phyloP scores from a whole-genome alignment of 768 basidiomycete genomes.

The Dictyophora rubrovolvata region DNA sequence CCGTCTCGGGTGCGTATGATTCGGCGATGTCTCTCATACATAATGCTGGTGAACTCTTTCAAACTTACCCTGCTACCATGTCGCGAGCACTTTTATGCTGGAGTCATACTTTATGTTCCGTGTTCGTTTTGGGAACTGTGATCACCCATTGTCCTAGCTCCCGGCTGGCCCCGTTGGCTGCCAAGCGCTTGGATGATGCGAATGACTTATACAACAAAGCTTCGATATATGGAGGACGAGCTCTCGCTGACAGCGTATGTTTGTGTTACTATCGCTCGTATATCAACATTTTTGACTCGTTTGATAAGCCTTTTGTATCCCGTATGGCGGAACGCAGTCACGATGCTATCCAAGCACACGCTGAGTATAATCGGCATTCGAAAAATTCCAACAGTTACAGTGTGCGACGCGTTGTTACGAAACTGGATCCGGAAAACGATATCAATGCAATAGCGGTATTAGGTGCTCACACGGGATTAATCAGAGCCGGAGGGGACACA shows the following conservation, averaged over 20 bases:
- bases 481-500: background rate
- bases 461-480: constrained; percentile 2
- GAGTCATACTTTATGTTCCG: constrained; percentile 23
- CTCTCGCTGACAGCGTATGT: constrained; percentile 5
- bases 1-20: constrained; percentile 57
- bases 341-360: background rate
- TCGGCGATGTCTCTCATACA: constrained; percentile 29
- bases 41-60: background rate
- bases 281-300: background rate
- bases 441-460: constrained; percentile 1
- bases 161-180: constrained; percentile 5
- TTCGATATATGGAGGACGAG: constrained; percentile 5
- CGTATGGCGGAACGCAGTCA: constrained; percentile 8
- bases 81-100: constrained; percentile 40
- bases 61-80: constrained; percentile 26
- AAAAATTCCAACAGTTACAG: background rate
- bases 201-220: constrained; percentile 4
- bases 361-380: background rate
- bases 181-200: constrained; percentile 6
- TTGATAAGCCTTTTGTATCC: constrained; percentile 1
- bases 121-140: constrained; percentile 1
- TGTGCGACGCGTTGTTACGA: background rate
- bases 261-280: background rate
- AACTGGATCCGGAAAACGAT: constrained; percentile 2
- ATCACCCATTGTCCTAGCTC: constrained; percentile 4